Conservation (phyloP, 164 flowering plant species). For the Litsea cubeba region DNA sequence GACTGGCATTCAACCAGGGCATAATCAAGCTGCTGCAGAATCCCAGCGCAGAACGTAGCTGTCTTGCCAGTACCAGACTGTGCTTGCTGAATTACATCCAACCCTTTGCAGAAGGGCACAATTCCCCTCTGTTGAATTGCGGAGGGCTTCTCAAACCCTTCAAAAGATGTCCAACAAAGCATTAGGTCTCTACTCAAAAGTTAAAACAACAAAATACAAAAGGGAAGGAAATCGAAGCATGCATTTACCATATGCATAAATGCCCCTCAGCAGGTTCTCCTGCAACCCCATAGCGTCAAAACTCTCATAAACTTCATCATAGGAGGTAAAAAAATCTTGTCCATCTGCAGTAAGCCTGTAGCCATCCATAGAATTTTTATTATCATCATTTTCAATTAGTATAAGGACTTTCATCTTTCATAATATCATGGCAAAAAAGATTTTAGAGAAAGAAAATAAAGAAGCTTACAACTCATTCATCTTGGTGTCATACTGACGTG, state of each 20-base stretch:
- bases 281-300: constrained; percentile 69
- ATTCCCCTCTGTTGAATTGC: constrained; percentile 90
- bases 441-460: background rate
- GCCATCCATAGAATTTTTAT: constrained; percentile 2
- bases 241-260: constrained; percentile 71
- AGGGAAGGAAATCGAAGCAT: background rate
- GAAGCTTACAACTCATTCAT: constrained; percentile 46
- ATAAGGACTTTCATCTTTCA: background rate
- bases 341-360: constrained; percentile 42
- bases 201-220: background rate
- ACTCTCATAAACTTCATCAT: constrained; percentile 67
- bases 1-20: constrained; percentile 66
- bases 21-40: constrained; percentile 78
- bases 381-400: too few relatives aligned
- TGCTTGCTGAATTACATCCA: constrained; percentile 87
- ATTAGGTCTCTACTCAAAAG: background rate
- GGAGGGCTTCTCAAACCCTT: constrained; percentile 89
- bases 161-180: constrained; percentile 1
- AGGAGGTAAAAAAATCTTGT: constrained; percentile 62
- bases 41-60: constrained; percentile 85
- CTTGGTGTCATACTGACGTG: constrained; percentile 45
- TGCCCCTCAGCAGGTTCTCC: constrained; percentile 77
- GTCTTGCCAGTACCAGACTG: constrained; percentile 93
- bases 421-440: background rate
- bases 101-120: constrained; percentile 81